Evolutionary conservation across 495 filamentous ascomycete species (phyloP).

Genomic region (Darksidea phi): DNA sequence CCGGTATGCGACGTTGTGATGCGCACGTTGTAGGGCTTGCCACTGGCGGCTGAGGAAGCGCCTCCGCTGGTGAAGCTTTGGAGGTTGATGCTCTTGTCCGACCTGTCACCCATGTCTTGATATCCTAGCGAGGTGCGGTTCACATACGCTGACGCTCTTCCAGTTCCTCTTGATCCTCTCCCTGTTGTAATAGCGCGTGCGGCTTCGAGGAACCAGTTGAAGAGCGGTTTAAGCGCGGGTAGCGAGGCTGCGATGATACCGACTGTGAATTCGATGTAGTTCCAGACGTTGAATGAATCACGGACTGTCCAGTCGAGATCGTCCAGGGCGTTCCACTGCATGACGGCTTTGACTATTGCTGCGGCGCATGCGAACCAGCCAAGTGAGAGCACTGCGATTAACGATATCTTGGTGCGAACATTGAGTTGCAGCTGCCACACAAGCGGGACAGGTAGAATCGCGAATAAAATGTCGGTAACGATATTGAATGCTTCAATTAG

Average conservation of each 20-base stretch:
- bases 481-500: conserved; percentile 37
- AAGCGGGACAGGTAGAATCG: conserved; percentile 37
- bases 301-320: conserved; percentile 34
- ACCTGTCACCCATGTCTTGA: conserved; percentile 20
- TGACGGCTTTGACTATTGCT: conserved; percentile 38
- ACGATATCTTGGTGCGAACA: conserved; percentile 37
- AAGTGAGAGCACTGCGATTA: conserved; percentile 36
- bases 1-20: conserved; percentile 11
- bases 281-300: conserved; percentile 40
- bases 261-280: conserved; percentile 38
- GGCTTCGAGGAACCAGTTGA: conserved; percentile 34
- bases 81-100: conserved; percentile 23
- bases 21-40: conserved; percentile 26
- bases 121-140: conserved; percentile 25
- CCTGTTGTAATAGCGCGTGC: conserved; percentile 33
- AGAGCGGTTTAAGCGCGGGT: conserved; percentile 39
- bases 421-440: conserved; percentile 40
- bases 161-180: conserved; percentile 14
- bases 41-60: neutral
- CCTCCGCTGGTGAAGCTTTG: conserved; percentile 15
- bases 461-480: conserved; percentile 40
- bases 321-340: conserved; percentile 34
- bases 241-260: conserved; percentile 39
- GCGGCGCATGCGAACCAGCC: conserved; percentile 41
- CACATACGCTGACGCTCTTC: conserved; percentile 14